Evolutionary conservation across 129 eudicot species (phyloP).

Genomic region (Apium graveolens): DNA sequence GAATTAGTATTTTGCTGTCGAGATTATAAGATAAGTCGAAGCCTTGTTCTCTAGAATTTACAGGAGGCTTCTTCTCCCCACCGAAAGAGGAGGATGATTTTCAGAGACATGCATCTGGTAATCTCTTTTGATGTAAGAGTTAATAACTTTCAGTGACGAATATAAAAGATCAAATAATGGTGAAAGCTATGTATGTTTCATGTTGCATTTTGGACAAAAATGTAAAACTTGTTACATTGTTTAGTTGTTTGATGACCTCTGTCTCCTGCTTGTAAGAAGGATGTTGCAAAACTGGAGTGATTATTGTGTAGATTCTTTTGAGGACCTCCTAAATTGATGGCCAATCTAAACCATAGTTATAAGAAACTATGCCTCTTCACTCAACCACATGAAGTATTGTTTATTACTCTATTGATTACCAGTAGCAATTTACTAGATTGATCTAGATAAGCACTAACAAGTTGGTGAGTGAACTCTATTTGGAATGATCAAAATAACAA

Average conservation of each 20-base stretch:
- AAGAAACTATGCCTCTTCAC: too few relatives aligned
- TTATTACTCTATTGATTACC: too few relatives aligned
- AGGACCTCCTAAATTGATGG: constrained; percentile 4
- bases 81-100: background rate
- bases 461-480: too few relatives aligned
- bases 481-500: too few relatives aligned
- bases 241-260: background rate
- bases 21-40: background rate
- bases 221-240: background rate
- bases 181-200: constrained; percentile 1
- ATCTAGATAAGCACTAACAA: too few relatives aligned
- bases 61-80: background rate
- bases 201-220: background rate
- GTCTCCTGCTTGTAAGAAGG: background rate
- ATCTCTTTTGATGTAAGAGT: constrained; percentile 5
- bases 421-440: too few relatives aligned
- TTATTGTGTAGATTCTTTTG: background rate
- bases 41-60: background rate
- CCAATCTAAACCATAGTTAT: too few relatives aligned
- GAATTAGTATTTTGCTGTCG: background rate
- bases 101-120: constrained; percentile 4
- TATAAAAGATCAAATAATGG: background rate
- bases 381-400: too few relatives aligned
- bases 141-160: background rate
- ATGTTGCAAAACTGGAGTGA: background rate